A percentile compares a stretch with the other conserved stretches of the same genome.
These are phyloP conservation scores for Sporopachydermia cereana DNA, from an alignment of 1,139 yeast genomes.

Conservation along the genomic window DNA sequence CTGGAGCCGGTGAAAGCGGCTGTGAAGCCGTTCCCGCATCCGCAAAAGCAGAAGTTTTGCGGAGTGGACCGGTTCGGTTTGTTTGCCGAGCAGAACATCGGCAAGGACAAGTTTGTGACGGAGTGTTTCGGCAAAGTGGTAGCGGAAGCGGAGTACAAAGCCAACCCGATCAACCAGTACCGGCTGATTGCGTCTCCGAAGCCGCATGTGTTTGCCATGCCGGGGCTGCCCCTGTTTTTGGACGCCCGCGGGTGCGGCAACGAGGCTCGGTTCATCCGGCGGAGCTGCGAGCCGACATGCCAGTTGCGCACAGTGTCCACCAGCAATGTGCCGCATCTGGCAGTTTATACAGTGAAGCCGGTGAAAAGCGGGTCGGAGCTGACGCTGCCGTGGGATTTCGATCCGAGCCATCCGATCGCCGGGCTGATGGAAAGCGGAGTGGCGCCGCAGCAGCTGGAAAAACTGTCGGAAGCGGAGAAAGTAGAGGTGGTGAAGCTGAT, in stretches of 20 bases:
- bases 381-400: constrained; percentile 86
- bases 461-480: constrained; percentile 38
- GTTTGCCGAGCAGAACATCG: constrained; percentile 34
- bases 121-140: constrained; percentile 71
- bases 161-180: constrained; percentile 66
- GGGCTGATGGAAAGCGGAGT: constrained; percentile 29
- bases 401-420: constrained; percentile 58
- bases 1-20: constrained; percentile 18
- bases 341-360: constrained; percentile 45
- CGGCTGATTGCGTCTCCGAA: constrained; percentile 75
- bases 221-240: constrained; percentile 44
- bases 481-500: constrained; percentile 45
- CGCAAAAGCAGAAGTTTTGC: constrained; percentile 49
- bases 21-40: constrained; percentile 39
- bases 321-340: constrained; percentile 36
- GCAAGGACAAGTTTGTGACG: constrained; percentile 41
- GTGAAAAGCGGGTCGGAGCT: constrained; percentile 56
- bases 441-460: constrained; percentile 28
- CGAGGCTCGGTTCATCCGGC: constrained; percentile 60
- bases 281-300: constrained; percentile 59
- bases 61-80: constrained; percentile 68
- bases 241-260: constrained; percentile 80
- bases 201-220: constrained; percentile 54
- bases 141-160: constrained; percentile 46
- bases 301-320: constrained; percentile 43